Percentiles rank a stretch among this genome's conserved stretches.
These are phyloP conservation scores for Teratosphaeria gauchensis DNA, from an alignment of 2,329 filamentous ascomycete genomes.

Conservation along the genomic window DNA sequence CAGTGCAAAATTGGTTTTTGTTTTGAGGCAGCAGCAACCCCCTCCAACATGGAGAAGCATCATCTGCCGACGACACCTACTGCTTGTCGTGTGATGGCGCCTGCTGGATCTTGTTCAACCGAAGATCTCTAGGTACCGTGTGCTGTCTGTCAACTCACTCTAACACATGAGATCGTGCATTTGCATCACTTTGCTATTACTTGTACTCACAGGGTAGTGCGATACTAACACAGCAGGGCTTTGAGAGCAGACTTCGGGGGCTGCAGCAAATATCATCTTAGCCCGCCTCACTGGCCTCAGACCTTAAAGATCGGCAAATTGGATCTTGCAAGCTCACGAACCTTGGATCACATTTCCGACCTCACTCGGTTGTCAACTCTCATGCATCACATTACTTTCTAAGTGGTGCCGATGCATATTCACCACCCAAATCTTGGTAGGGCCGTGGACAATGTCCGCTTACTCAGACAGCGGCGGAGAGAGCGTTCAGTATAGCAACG, in stretches of 20 bases:
- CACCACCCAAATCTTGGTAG: not conserved
- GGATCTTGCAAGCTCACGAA: not conserved
- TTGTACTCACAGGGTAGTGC: not conserved
- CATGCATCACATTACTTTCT: not conserved
- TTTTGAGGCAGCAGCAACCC: constrained; percentile 1
- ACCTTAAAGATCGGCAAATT: not conserved
- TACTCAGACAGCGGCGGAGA: not conserved
- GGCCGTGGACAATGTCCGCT: not conserved
- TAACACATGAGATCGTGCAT: not conserved
- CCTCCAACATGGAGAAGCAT: constrained; percentile 1
- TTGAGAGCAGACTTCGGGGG: not conserved
- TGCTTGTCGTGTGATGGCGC: not conserved
- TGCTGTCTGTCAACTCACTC: not conserved
- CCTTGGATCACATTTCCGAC: not conserved
- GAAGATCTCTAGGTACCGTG: not conserved
- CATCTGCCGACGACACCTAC: not conserved
- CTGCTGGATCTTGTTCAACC: not conserved
- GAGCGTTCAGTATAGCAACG: not conserved
- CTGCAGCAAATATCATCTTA: not conserved
- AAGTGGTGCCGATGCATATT: not conserved
- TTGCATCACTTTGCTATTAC: not conserved
- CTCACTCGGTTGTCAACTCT: not conserved
- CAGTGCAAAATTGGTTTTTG: not conserved
- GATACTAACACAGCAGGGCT: not conserved
- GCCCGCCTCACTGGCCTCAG: not conserved